Base-by-base conservation (phyloP, 345 rosid species). In the Erysimum cheiranthoides region DNA sequence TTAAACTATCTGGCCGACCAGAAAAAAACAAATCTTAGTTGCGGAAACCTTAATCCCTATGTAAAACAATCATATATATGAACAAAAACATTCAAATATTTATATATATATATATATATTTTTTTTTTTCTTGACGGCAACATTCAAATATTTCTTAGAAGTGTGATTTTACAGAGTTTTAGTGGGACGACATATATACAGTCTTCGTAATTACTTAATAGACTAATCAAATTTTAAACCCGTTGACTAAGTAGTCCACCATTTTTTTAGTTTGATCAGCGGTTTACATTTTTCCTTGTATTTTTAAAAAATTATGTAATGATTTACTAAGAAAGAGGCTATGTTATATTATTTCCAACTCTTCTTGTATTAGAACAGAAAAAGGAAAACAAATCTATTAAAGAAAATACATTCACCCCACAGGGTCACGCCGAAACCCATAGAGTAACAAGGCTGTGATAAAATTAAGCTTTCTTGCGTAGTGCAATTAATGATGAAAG, bases 401-500 rank as follows among this genome's bases (percentile, higher is more conserved):
- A 10, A 34, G 39, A 45, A 56, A 42, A 45, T 31, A 49, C 39
- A 60, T 36, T 27, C 31, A 72, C 63, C 34, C 69, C 21, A 16
- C 39, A 25, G 38, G 34, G 21, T 52, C 54, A 62, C 38, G 35
- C 51, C 45, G 35, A 73, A 52, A 17, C 61, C 52, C 30, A 43
- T n/a, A 30, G 35, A 64, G 28, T 32, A 43, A 32, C 53, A 35
- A 52, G 16, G 14, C 5, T 21, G 2, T 39, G 62, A 51, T 62
- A 45, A n/a, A 31, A 54, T 65, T 52, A 64, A 34, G 52, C 62
- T 39, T 52, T 73, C 13, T 51, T 40, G 45, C 10, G 58, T 51
- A 49, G 49, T 54, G 58, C 8, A 73, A 5, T 10, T 47, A 50
- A 47, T 67, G 61, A 50, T 68, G 34, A 60, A 49, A 30, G 67